A percentile compares a stretch with the other conserved stretches of the same genome.
Evolutionary conservation across 2,329 filamentous ascomycete species (phyloP).

Genomic region (Phialophora macrospora): DNA sequence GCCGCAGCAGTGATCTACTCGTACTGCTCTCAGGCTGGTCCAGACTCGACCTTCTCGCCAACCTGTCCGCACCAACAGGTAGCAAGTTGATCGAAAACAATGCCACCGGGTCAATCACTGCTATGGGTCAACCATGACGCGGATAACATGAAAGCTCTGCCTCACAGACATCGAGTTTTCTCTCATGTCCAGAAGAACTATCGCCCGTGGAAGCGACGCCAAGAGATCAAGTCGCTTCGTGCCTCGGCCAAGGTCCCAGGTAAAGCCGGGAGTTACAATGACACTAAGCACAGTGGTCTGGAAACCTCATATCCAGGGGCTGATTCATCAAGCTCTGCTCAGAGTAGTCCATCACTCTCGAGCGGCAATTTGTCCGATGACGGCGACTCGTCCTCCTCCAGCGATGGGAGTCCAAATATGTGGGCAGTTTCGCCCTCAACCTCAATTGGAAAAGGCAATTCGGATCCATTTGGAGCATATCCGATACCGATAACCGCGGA

Average conservation of each 20-base stretch:
- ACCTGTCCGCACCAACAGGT: constrained; percentile 1
- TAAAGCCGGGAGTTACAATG: background rate
- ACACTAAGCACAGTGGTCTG: background rate
- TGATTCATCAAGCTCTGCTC: background rate
- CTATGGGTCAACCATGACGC: constrained; percentile 24
- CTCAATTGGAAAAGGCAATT: constrained; percentile 21
- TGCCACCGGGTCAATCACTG: constrained; percentile 15
- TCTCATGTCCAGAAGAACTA: constrained; percentile 24
- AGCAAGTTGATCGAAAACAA: background rate
- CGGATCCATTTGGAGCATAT: constrained; percentile 23
- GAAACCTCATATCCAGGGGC: background rate
- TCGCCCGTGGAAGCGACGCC: constrained; percentile 24
- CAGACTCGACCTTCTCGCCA: background rate
- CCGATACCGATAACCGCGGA: constrained; percentile 19
- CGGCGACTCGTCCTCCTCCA: background rate
- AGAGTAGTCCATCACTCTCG: background rate
- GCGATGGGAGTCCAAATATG: background rate
- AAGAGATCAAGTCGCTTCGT: constrained; percentile 19
- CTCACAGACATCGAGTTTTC: constrained; percentile 23
- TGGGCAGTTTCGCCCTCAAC: constrained; percentile 7
- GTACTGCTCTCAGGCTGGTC: background rate
- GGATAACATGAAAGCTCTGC: constrained; percentile 20
- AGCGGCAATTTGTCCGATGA: background rate
- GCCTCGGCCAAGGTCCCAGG: constrained; percentile 9
- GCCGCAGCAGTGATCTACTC: background rate